Evolutionary conservation across 1,284 basidiomycete genomes (phyloP).

Genomic region (Sparassis latifolia): DNA sequence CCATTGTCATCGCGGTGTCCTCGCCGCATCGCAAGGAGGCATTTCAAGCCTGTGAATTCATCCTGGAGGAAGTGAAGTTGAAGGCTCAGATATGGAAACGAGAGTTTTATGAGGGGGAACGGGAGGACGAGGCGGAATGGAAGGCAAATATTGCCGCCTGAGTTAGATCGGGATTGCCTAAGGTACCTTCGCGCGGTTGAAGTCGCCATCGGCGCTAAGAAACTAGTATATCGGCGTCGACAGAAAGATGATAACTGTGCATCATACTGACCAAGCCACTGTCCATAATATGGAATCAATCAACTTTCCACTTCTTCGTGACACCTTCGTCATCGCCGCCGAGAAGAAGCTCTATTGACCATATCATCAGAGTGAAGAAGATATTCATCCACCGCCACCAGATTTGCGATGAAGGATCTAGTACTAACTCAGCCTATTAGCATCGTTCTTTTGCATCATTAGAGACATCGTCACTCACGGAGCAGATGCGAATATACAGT

Average conservation of each 20-base stretch:
- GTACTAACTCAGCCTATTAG: conserved; percentile 35
- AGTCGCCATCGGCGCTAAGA: too few species aligned
- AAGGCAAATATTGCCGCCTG: conserved; percentile 49
- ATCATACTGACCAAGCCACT: not conserved
- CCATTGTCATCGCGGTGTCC: conserved; percentile 81
- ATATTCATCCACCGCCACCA: conserved; percentile 90
- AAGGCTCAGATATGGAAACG: conserved; percentile 87
- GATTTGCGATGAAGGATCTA: conserved; percentile 79
- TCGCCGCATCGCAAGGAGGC: conserved; percentile 82
- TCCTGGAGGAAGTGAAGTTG: conserved; percentile 79
- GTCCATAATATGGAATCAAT: conserved; percentile 29
- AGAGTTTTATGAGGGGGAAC: conserved; percentile 72
- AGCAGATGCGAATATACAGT: conserved; percentile 80
- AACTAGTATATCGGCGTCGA: too few species aligned
- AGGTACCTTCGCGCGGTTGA: too few species aligned
- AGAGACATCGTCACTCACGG: conserved; percentile 38
- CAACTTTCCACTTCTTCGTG: conserved; percentile 73
- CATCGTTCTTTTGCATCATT: too few species aligned
- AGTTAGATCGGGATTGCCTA: not conserved
- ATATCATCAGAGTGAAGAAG: conserved; percentile 74
- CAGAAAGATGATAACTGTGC: not conserved
- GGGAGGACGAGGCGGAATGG: conserved; percentile 62
- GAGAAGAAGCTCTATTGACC: conserved; percentile 75
- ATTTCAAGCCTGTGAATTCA: conserved; percentile 73
- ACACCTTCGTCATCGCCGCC: conserved; percentile 70